Percentiles rank a stretch among this genome's conserved stretches.
phyloP scores from a whole-genome alignment of 2,329 filamentous ascomycete species.

The Parafenestella ontariensis region DNA sequence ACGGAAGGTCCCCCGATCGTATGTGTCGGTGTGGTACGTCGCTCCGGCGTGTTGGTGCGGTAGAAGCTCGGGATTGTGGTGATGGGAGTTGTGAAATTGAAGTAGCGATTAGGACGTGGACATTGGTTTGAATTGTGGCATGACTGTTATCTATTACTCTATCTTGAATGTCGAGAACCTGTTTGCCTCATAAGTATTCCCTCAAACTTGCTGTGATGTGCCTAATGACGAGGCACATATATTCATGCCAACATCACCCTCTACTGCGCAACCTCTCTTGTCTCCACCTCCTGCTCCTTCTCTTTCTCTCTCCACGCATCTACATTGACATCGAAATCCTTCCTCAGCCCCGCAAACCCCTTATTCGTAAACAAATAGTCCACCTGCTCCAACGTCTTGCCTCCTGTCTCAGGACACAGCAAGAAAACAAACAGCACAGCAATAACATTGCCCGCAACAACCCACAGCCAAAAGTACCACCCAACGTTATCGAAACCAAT shows the following conservation, averaged over 20 bases:
- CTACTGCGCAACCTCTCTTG: neutral
- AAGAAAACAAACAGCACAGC: constrained; percentile 14
- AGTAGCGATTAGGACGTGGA: too few relatives aligned
- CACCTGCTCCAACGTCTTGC: constrained; percentile 12
- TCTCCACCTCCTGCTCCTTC: neutral
- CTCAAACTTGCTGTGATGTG: neutral
- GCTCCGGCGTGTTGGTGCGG: constrained; percentile 19
- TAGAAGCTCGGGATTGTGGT: constrained; percentile 17
- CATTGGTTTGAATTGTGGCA: neutral
- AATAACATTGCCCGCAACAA: constrained; percentile 8
- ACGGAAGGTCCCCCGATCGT: constrained; percentile 13
- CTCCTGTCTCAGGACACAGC: constrained; percentile 14
- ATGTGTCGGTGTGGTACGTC: constrained; percentile 14
- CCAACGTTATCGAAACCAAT: constrained; percentile 15
- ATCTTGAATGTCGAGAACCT: neutral
- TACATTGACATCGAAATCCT: constrained; percentile 1
- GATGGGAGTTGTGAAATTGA: constrained; percentile 2
- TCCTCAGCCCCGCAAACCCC: constrained; percentile 12
- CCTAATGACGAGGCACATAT: neutral
- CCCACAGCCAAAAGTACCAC: constrained; percentile 19
- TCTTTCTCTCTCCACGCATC: too few relatives aligned
- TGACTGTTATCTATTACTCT: neutral
- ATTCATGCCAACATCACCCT: too few relatives aligned
- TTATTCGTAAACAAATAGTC: constrained; percentile 9
- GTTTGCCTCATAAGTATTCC: neutral